Evolutionary conservation across 805 yeast genomes (phyloP), one percentile per base, ranked within the genome.

Genomic region (Soucietia sequanensis): DNA sequence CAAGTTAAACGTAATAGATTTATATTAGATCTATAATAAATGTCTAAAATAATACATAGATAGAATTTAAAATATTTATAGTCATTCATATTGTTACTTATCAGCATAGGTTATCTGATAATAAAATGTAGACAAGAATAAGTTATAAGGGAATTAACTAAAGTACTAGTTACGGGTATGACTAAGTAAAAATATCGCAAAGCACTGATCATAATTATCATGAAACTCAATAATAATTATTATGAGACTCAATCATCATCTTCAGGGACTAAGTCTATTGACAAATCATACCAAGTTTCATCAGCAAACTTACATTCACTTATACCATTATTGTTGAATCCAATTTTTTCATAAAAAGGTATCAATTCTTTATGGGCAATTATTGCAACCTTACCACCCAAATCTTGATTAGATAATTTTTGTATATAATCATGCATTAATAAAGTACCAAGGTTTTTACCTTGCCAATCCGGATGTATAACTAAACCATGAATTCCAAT

Each of bases 371-470:
- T 74, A 51, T 85, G 88, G 20, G 89, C 85, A 40, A 91, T 73
- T 21, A 91, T 68, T 5, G 80, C 76, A 33, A 91, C 80, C 50
- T 78, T 75, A 48, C 80, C 85, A 30, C 93, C 96, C 42, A 88
- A 80, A 47, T 81, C 87, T 56, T 89, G 95, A 56, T 88, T 88
- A 31, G 87, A 78, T 59, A 91, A 67, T 54, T 91, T 86, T 60
- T 93, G 97, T 42, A 90, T 75, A 63, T 86, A 93, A 62, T 91
- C 99, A 47, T 84, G 88, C 50, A 91, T 61, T 52, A 91, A 64
- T 39, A 89, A 67, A 10, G 95, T 78, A 6, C 95, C 98, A 39
- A 93, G 68, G 54, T 85, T 86, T 60, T 80, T 76, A 39, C 90
- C 86, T 56, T 82, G 87, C 72, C 79, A 87, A 25, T 79, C 78